Evolutionary conservation across 768 basidiomycete species (phyloP).

Genomic region (Pleurotus platypus): DNA sequence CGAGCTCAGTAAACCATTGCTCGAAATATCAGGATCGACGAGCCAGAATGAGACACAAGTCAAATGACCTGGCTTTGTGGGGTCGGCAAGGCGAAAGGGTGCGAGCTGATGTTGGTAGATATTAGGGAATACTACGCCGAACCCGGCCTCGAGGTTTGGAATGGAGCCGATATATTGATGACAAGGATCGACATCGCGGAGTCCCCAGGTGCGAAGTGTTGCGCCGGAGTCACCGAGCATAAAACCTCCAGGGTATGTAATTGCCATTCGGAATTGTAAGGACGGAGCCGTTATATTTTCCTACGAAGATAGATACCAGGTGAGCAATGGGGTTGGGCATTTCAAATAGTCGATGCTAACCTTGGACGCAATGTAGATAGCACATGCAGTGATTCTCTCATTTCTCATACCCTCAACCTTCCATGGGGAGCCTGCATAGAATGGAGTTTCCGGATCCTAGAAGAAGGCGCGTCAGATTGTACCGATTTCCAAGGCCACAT

Average conservation of each 20-base stretch:
- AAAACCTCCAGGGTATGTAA: constrained; percentile 41
- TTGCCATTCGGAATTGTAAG: constrained; percentile 49
- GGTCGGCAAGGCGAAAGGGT: constrained; percentile 36
- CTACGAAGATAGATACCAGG: constrained; percentile 19
- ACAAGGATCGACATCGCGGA: constrained; percentile 41
- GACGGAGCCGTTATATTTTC: constrained; percentile 36
- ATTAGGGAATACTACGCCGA: constrained; percentile 50
- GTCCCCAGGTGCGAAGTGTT: constrained; percentile 46
- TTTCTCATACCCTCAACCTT: constrained; percentile 52
- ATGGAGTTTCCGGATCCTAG: constrained; percentile 28
- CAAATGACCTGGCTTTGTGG: constrained; percentile 35
- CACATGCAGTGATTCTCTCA: constrained; percentile 47
- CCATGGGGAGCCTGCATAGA: constrained; percentile 36
- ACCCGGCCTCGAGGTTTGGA: constrained; percentile 25
- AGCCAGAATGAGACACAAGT: constrained; percentile 43
- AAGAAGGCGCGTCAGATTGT: constrained; percentile 4
- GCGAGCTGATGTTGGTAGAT: constrained; percentile 48
- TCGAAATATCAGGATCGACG: constrained; percentile 39
- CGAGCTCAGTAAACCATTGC: not conserved
- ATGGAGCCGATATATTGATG: constrained; percentile 45
- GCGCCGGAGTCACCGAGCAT: constrained; percentile 42
- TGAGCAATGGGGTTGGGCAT: not conserved
- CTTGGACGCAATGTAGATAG: constrained; percentile 33
- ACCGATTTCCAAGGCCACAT: not conserved
- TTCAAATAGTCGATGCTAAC: constrained; percentile 24